phyloP scores from a whole-genome alignment of 108 stramenopile genomes.

The Aurantiochytrium sp. region DNA sequence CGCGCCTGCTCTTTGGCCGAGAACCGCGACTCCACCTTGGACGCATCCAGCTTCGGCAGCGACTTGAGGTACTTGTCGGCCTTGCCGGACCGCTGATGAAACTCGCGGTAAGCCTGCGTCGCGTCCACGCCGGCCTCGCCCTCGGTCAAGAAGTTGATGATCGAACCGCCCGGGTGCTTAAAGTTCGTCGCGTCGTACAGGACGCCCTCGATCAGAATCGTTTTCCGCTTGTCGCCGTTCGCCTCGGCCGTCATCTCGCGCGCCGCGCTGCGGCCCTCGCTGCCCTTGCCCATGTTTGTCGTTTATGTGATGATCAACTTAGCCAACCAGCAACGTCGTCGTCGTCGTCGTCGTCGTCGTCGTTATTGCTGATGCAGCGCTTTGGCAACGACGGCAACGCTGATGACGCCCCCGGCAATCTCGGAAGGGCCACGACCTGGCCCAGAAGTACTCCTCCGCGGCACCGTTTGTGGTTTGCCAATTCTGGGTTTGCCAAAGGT shows the following conservation, averaged over 20 bases:
- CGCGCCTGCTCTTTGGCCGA: background rate
- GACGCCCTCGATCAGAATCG: conserved; percentile 34
- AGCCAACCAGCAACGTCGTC: too few relatives aligned
- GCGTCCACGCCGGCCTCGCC: conserved; percentile 33
- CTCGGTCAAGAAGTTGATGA: conserved; percentile 37
- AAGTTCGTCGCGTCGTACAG: conserved; percentile 37
- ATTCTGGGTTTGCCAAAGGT: too few relatives aligned
- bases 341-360: too few relatives aligned
- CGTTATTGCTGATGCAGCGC: too few relatives aligned
- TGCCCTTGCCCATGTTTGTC: background rate
- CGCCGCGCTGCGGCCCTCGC: background rate
- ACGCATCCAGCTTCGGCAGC: conserved; percentile 15
- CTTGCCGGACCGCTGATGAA: conserved; percentile 33
- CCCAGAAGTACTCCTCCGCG: too few relatives aligned
- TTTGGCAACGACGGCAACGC: too few relatives aligned
- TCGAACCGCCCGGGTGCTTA: conserved; percentile 40
- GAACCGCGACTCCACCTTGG: background rate
- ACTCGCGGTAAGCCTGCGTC: conserved; percentile 35
- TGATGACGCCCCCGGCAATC: too few relatives aligned
- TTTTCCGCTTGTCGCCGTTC: background rate
- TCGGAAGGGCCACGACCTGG: too few relatives aligned
- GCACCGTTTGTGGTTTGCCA: too few relatives aligned
- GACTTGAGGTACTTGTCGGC: conserved; percentile 36
- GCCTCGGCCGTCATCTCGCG: background rate
- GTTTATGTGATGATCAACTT: background rate